Conservation (phyloP, 1,284 basidiomycete genomes). For the Naganishia sp. region DNA sequence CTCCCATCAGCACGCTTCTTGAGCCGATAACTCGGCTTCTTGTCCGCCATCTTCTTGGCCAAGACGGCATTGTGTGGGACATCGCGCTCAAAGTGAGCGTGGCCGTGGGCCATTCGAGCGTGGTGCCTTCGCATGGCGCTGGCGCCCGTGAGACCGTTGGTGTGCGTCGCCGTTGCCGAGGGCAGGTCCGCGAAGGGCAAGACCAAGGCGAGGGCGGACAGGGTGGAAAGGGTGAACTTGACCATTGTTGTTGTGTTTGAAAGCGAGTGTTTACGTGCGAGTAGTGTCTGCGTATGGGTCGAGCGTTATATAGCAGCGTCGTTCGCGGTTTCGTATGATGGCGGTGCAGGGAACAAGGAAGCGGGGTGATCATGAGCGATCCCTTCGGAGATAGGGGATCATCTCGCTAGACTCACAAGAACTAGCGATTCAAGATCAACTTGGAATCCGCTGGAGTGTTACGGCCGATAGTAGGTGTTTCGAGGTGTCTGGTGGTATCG, state of each 20-base stretch:
- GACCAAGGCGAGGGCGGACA: constrained; percentile 22
- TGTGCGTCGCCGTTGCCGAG: constrained; percentile 11
- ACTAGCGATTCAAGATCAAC: constrained; percentile 26
- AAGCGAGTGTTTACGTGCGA: constrained; percentile 15
- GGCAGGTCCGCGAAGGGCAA: constrained; percentile 19
- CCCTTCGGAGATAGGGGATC: neutral
- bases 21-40: constrained; percentile 23
- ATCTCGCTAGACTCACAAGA: constrained; percentile 1
- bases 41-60: constrained; percentile 24
- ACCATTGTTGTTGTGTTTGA: constrained; percentile 23
- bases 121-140: constrained; percentile 17
- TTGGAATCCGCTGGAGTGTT: constrained; percentile 8
- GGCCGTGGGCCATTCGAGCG: constrained; percentile 21
- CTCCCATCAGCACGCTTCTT: constrained; percentile 28
- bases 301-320: constrained; percentile 1
- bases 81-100: neutral
- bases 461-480: neutral
- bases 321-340: no score
- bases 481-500: neutral
- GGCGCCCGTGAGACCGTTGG: constrained; percentile 17
- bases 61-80: constrained; percentile 20
- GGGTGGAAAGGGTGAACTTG: constrained; percentile 24
- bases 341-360: constrained; percentile 13
- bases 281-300: neutral
- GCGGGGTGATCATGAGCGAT: constrained; percentile 6